These are phyloP conservation scores for Brettanomyces sp. DNA, from an alignment of 805 yeast species.

Conservation along the genomic window DNA sequence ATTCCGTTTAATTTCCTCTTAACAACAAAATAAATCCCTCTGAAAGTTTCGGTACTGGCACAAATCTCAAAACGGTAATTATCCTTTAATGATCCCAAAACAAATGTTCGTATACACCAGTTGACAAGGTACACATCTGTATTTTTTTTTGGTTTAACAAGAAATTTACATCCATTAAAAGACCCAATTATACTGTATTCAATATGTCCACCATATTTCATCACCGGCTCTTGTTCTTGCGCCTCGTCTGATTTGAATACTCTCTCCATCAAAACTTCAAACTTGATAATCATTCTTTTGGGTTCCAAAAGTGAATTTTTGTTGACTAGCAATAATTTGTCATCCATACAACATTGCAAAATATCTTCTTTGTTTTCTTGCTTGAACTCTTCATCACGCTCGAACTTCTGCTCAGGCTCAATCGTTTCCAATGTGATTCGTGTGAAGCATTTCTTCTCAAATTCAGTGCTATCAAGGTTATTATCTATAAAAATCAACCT, in stretches of 20 bases:
- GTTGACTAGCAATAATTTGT: background rate
- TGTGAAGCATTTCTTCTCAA: background rate
- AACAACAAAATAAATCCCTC: background rate
- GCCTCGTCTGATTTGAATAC: background rate
- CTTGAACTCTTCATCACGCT: background rate
- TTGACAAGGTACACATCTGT: background rate
- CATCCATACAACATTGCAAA: background rate
- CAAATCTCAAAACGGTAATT: background rate
- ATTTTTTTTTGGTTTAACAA: too few species aligned
- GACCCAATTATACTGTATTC: background rate
- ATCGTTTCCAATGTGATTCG: background rate
- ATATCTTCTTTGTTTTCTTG: background rate
- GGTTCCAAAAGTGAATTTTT: background rate
- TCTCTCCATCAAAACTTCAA: background rate
- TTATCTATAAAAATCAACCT: background rate
- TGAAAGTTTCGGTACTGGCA: background rate
- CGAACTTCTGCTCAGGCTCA: background rate
- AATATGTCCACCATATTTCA: background rate
- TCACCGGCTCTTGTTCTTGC: background rate
- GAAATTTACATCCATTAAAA: too few species aligned
- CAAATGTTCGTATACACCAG: conserved; percentile 1
- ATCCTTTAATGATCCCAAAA: conserved; percentile 1
- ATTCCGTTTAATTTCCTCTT: conserved; percentile 1
- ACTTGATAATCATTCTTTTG: background rate
- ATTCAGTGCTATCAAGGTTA: background rate